Conservation (phyloP, 2,329 filamentous ascomycete genomes). For the Penicillium nordicum region DNA sequence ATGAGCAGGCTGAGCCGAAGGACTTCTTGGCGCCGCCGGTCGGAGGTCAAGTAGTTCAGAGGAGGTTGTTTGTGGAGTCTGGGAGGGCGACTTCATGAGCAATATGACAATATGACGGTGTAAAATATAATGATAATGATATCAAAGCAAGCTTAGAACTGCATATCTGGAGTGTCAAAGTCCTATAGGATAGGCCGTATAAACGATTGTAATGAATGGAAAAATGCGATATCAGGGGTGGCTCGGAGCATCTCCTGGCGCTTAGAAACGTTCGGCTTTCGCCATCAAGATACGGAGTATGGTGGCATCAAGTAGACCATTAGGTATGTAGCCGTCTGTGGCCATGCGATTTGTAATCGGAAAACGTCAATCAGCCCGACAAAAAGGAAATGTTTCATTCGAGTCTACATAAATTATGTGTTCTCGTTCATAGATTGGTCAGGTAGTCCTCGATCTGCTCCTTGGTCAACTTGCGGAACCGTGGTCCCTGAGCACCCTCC, state of each 20-base stretch:
- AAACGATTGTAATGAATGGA: no score
- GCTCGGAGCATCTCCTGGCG: neutral
- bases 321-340: conserved; percentile 2
- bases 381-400: conserved; percentile 17
- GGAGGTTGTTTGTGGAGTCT: conserved; percentile 10
- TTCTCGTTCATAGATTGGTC: conserved; percentile 76
- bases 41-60: conserved; percentile 8
- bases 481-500: conserved; percentile 42
- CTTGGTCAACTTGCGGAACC: conserved; percentile 69
- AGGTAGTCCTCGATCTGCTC: conserved; percentile 99
- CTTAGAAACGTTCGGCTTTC: neutral
- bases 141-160: neutral
- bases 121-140: neutral
- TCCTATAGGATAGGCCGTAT: neutral
- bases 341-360: conserved; percentile 10
- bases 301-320: neutral
- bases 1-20: conserved; percentile 10
- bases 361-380: neutral
- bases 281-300: neutral
- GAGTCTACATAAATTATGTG: conserved; percentile 15
- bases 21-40: conserved; percentile 5
- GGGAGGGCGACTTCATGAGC: neutral
- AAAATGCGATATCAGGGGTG: neutral
- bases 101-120: neutral
- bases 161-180: neutral